Evolutionary conservation across 2,329 filamentous ascomycete genomes (phyloP).

Genomic region (Botryotinia calthae): DNA sequence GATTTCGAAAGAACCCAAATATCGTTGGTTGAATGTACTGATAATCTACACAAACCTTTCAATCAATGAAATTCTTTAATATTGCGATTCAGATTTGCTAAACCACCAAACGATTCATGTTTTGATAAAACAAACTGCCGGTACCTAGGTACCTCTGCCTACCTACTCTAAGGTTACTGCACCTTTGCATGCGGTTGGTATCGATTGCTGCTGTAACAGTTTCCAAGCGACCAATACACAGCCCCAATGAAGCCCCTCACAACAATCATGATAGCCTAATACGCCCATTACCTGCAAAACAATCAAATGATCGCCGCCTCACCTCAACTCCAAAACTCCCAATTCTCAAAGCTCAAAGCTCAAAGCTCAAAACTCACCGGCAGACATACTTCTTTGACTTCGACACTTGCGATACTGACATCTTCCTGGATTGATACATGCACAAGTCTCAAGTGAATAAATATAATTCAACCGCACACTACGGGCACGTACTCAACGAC

Average conservation of each 20-base stretch:
- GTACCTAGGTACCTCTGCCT: background rate
- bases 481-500: background rate
- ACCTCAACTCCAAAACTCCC: background rate
- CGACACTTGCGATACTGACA: background rate
- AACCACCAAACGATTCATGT: background rate
- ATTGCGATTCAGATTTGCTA: background rate
- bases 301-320: background rate
- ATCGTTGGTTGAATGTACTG: no score
- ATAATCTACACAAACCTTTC: background rate
- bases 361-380: background rate
- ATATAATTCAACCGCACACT: background rate
- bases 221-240: slow-evolving; percentile 9
- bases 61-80: background rate
- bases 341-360: slow-evolving; percentile 1
- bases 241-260: background rate
- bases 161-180: background rate
- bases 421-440: background rate
- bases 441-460: background rate
- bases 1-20: background rate
- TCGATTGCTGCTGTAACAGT: background rate
- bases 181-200: background rate
- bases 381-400: background rate
- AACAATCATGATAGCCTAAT: slow-evolving; percentile 6
- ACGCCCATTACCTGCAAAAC: background rate
- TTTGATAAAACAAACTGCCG: background rate